phyloP scores from a whole-genome alignment of 371 early-diverging fungal species.

The Cladochytrium tenue region DNA sequence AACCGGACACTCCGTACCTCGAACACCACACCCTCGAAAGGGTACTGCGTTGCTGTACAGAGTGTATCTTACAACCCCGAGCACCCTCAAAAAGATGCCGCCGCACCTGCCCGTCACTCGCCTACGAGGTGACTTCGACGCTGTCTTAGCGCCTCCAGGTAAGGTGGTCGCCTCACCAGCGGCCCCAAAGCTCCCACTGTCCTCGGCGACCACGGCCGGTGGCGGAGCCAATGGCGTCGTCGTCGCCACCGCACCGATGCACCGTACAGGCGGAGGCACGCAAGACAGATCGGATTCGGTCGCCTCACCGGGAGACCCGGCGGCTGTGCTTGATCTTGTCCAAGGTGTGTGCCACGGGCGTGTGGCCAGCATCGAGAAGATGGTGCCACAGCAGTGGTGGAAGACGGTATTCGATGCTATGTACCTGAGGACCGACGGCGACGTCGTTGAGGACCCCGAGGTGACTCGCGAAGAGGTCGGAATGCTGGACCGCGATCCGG shows the following conservation, averaged over 20 bases:
- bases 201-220: background rate
- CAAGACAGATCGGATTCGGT: no score
- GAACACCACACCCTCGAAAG: no score
- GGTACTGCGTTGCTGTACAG: no score
- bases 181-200: background rate
- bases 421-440: conserved; percentile 68
- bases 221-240: background rate
- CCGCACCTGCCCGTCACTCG: background rate
- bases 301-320: no score
- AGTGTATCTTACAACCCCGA: no score
- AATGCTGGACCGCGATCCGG: conserved; percentile 42
- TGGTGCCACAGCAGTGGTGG: conserved; percentile 66
- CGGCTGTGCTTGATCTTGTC: background rate
- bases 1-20: no score
- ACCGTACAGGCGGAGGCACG: no score
- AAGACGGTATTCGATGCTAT: conserved; percentile 50
- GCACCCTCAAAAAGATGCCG: background rate
- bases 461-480: conserved; percentile 58
- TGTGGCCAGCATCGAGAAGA: conserved; percentile 47
- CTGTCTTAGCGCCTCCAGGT: background rate
- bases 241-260: background rate
- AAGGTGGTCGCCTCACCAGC: background rate
- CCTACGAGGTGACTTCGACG: background rate
- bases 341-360: conserved; percentile 39
- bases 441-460: conserved; percentile 68